phyloP scores from a whole-genome alignment of 352 stramenopile species.

The Globisporangium spiculum region DNA sequence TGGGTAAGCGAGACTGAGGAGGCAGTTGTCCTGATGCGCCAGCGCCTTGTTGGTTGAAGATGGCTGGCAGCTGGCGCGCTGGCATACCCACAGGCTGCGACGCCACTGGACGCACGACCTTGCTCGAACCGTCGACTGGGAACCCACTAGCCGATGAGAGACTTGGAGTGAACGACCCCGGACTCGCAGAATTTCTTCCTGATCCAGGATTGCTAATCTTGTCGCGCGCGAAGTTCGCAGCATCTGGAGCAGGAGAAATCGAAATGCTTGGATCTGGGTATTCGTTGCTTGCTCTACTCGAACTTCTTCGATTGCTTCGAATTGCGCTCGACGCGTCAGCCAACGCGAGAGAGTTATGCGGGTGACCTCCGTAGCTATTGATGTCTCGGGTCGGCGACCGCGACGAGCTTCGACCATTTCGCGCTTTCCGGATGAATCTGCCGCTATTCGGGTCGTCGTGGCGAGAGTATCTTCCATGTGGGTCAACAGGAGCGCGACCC shows the following conservation, averaged over 20 bases:
- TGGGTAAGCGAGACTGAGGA: slow-evolving; percentile 12
- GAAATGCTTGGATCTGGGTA: slow-evolving; percentile 6
- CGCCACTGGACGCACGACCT: neutral
- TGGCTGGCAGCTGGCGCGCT: neutral
- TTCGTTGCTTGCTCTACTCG: slow-evolving; percentile 12
- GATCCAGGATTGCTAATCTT: slow-evolving; percentile 1
- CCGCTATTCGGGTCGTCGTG: neutral
- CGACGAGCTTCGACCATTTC: slow-evolving; percentile 8
- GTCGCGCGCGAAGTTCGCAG: neutral
- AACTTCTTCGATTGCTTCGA: neutral
- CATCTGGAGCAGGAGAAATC: neutral
- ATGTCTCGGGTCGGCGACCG: slow-evolving; percentile 10
- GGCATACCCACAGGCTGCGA: neutral
- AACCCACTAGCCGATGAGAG: neutral
- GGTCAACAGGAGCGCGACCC: neutral
- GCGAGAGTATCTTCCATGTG: neutral
- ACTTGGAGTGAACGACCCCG: slow-evolving; percentile 2
- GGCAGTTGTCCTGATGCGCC: neutral
- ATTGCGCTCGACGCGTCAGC: neutral
- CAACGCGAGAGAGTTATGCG: slow-evolving; percentile 1
- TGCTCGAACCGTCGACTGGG: neutral
- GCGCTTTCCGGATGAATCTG: neutral
- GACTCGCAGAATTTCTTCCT: slow-evolving; percentile 7
- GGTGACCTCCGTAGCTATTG: slow-evolving; percentile 6
- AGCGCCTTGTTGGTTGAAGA: slow-evolving; percentile 8